Conservation (phyloP, 352 stramenopile genomes). For the Globisporangium canariense region DNA sequence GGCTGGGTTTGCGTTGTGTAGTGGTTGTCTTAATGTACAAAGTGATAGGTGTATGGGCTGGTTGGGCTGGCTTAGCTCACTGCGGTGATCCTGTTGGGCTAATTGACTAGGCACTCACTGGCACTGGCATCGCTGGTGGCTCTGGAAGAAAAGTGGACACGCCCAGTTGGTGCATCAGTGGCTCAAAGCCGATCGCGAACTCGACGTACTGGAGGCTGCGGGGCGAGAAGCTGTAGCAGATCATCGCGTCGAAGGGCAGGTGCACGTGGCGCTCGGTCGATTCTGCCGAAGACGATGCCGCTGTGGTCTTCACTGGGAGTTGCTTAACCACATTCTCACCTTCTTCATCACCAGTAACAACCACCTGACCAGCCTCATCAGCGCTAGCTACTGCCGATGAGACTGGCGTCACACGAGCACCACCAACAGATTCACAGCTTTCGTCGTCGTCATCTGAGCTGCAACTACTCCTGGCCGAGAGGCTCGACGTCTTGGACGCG, state of each 20-base stretch:
- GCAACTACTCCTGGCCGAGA: slow-evolving; percentile 32
- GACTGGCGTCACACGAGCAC: slow-evolving; percentile 5
- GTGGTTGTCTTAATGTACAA: background rate
- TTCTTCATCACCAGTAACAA: background rate
- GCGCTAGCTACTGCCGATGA: background rate
- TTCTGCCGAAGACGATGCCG: too few species aligned
- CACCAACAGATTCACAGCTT: background rate
- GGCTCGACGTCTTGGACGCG: slow-evolving; percentile 45
- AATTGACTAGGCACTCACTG: background rate
- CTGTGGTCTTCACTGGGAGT: background rate
- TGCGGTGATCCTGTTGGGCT: background rate
- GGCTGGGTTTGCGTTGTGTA: too few species aligned
- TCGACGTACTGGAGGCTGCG: slow-evolving; percentile 77
- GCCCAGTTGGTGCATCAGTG: slow-evolving; percentile 72
- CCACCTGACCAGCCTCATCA: background rate
- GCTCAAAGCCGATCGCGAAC: slow-evolving; percentile 84
- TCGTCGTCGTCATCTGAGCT: background rate
- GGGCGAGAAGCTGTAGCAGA: slow-evolving; percentile 77
- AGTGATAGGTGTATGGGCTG: background rate
- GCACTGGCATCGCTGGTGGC: background rate
- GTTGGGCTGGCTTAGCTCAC: background rate
- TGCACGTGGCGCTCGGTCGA: slow-evolving; percentile 67
- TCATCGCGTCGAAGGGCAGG: slow-evolving; percentile 72
- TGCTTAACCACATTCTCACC: background rate
- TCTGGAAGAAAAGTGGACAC: slow-evolving; percentile 53